Conservation (phyloP, 2,329 filamentous ascomycete genomes). For the Curvularia spicifera region DNA sequence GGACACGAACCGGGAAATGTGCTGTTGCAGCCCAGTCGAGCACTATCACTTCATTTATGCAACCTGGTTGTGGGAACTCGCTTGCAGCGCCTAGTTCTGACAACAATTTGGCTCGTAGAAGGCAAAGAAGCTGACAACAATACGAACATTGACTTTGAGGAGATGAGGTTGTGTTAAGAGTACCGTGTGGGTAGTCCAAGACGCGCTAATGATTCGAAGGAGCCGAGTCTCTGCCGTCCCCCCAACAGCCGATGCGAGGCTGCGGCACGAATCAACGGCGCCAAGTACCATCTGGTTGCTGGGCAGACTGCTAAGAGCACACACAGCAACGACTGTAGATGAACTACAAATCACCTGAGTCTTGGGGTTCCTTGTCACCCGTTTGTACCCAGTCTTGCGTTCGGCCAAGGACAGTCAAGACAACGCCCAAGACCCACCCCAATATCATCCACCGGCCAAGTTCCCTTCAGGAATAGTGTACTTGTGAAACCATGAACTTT, state of each 20-base stretch:
- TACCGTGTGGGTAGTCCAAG: neutral
- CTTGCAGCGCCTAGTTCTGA: constrained; percentile 9
- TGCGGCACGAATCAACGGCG: constrained; percentile 10
- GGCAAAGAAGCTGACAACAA: neutral
- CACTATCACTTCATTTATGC: constrained; percentile 16
- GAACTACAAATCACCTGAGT: constrained; percentile 13
- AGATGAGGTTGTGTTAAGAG: neutral
- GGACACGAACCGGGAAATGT: constrained; percentile 20
- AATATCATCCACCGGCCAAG: constrained; percentile 17
- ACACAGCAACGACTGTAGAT: constrained; percentile 13
- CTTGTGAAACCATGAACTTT: neutral
- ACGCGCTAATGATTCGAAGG: constrained; percentile 4
- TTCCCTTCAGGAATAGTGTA: constrained; percentile 1
- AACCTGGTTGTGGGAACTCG: constrained; percentile 24
- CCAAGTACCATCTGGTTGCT: constrained; percentile 8
- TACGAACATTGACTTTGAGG: neutral
- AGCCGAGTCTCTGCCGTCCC: neutral
- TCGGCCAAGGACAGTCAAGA: constrained; percentile 16
- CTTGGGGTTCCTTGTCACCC: constrained; percentile 10
- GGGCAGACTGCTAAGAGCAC: constrained; percentile 2
- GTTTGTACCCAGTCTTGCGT: constrained; percentile 7
- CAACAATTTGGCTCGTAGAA: neutral
- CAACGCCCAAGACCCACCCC: constrained; percentile 16
- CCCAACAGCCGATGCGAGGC: neutral
- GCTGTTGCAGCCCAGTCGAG: constrained; percentile 14